Conservation (phyloP, 1,284 basidiomycete genomes). For the Cryptococcus sp. region DNA sequence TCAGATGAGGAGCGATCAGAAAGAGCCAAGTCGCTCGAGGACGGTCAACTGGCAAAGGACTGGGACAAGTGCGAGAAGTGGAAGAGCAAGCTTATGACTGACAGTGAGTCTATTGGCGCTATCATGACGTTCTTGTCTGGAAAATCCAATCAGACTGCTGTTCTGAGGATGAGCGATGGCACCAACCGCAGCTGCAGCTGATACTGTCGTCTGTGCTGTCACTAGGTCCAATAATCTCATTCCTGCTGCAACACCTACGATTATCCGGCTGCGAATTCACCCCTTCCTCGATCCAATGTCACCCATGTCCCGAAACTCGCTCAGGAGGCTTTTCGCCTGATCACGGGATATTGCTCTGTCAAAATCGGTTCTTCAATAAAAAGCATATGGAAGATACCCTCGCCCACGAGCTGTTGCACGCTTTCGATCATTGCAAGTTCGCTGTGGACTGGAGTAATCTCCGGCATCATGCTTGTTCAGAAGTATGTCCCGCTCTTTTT, state of each 20-base stretch:
- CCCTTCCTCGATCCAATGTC: conserved; percentile 72
- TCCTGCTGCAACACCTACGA: conserved; percentile 81
- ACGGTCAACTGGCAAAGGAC: conserved; percentile 44
- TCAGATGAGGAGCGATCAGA: conserved; percentile 40
- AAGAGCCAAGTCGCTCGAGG: conserved; percentile 26
- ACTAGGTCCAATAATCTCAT: conserved; percentile 77
- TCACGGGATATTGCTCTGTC: conserved; percentile 77
- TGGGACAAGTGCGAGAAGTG: conserved; percentile 56
- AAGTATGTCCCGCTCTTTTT: conserved; percentile 61
- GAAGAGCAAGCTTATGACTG: conserved; percentile 54
- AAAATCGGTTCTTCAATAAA: conserved; percentile 76
- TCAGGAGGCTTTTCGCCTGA: conserved; percentile 82
- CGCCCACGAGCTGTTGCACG: conserved; percentile 92
- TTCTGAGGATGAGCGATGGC: background rate
- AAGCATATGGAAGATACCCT: conserved; percentile 90
- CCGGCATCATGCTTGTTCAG: conserved; percentile 91
- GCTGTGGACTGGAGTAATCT: conserved; percentile 89
- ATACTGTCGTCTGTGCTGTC: background rate
- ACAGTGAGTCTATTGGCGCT: conserved; percentile 55
- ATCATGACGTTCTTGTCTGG: too few relatives aligned
- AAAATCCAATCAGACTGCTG: too few relatives aligned
- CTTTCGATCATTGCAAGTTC: conserved; percentile 93
- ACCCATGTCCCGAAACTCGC: conserved; percentile 70
- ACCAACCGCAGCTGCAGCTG: background rate
- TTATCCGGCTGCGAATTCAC: conserved; percentile 68